Conservation (phyloP, 2,329 filamentous ascomycete genomes). For the Aspergillus sp. region DNA sequence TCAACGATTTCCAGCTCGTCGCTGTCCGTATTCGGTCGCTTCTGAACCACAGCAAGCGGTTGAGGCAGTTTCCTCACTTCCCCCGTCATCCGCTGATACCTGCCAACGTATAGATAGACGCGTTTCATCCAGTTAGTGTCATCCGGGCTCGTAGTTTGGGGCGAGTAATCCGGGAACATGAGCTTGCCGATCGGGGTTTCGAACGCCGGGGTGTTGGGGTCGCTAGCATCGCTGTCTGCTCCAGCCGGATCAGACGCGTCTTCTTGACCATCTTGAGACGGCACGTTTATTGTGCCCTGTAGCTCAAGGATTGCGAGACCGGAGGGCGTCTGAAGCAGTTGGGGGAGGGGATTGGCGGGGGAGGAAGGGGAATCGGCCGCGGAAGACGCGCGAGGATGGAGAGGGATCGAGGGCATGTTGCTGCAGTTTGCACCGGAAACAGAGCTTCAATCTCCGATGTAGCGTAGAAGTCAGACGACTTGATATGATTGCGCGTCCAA, state of each 20-base stretch:
- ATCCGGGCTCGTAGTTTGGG: constrained; percentile 45
- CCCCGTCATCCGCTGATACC: constrained; percentile 83
- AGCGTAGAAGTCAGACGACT: not conserved
- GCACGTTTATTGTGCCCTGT: constrained; percentile 84
- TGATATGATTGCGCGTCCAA: not conserved
- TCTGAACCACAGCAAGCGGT: constrained; percentile 75
- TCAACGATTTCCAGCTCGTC: constrained; percentile 75
- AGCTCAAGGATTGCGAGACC: constrained; percentile 89
- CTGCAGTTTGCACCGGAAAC: not conserved
- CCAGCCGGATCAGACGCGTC: constrained; percentile 26
- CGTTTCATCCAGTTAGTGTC: constrained; percentile 83
- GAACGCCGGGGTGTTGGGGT: constrained; percentile 19
- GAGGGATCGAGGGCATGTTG: constrained; percentile 44
- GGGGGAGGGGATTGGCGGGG: constrained; percentile 64
- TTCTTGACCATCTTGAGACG: constrained; percentile 41
- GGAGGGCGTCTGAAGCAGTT: constrained; percentile 82
- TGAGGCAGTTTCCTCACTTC: constrained; percentile 84
- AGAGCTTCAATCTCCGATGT: not conserved
- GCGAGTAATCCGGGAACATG: constrained; percentile 73
- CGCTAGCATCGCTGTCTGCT: constrained; percentile 5
- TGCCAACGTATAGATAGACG: constrained; percentile 83
- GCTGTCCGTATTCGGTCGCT: constrained; percentile 39
- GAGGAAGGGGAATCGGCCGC: constrained; percentile 7
- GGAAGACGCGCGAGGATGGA: constrained; percentile 30
- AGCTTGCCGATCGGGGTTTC: constrained; percentile 67